Evolutionary conservation across 2,329 filamentous ascomycete genomes (phyloP), one percentile per base, ranked within the genome.

Genomic region (Aspergillus hiratsukae): DNA sequence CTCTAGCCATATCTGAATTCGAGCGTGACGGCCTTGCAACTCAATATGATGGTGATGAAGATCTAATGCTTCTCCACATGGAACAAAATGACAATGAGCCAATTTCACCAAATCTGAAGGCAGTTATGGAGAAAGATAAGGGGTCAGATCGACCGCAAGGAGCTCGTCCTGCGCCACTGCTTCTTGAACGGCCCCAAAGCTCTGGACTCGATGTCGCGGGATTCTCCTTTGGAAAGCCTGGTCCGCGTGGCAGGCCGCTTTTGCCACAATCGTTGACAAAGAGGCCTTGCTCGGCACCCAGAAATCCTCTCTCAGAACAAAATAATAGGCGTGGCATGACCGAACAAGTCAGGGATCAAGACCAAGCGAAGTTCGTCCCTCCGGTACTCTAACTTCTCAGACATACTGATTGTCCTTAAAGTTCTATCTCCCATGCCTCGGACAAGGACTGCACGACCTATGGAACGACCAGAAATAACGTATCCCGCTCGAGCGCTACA

Each of bases 221-320:
- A 1, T 74, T 76, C 54, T 69, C 66, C 5, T 76, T 75, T 56
- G 59, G 67, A 17, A 73, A 67, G 51, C 73, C 71, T 25, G 60
- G 53, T 21, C 62, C 59, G 29, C 58, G 63, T 45, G 61, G 54
- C 23, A 68, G 62, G 31, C 53, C 51, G 0, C 70, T 70, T 40
- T 64, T 66, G 0, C 59, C 69, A 14, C 61, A 61, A 45, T 46
- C 53, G 8, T 28, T 60, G 6, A n/a, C 52, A 25, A 66, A 57
- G 21, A 55, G 57, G 14, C 9, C 49, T 14, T 27, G 53, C 3
- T 52, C 51, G 10, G 40, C 14, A 21, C 28, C 41, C n/a, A 48
- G 52, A 14, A 37, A 7, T 21, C 9, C 6, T 10, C 11, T 14
- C 7, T 41, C 31, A 28, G 40, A 14, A 28, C 37, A 29, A 14